These are phyloP conservation scores for Elongisporangium prolatum DNA, from an alignment of 352 stramenopile genomes.

Conservation along the genomic window DNA sequence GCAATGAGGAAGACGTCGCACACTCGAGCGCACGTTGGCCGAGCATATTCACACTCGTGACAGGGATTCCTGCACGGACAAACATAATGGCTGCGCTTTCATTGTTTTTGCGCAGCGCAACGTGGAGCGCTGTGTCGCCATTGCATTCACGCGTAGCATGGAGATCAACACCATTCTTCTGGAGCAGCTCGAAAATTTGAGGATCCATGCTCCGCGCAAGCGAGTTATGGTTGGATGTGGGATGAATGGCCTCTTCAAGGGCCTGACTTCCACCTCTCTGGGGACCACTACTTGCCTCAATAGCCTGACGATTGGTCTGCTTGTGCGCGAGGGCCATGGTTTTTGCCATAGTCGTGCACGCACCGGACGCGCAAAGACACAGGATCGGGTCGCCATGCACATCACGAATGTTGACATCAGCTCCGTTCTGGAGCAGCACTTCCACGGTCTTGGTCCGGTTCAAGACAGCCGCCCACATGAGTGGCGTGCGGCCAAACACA, in stretches of 20 bases:
- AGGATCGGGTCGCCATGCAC: slow-evolving; percentile 59
- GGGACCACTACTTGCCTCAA: background rate
- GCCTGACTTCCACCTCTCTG: background rate
- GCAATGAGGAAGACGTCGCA: slow-evolving; percentile 52
- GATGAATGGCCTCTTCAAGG: slow-evolving; percentile 3
- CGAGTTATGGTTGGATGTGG: slow-evolving; percentile 18
- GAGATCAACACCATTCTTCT: slow-evolving; percentile 47
- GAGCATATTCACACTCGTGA: slow-evolving; percentile 55
- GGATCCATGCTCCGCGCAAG: slow-evolving; percentile 37
- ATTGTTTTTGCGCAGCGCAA: slow-evolving; percentile 67
- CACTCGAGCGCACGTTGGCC: slow-evolving; percentile 76
- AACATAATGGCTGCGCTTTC: slow-evolving; percentile 62
- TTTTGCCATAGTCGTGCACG: slow-evolving; percentile 17
- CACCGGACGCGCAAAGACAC: slow-evolving; percentile 56
- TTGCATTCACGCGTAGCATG: slow-evolving; percentile 48
- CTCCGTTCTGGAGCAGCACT: slow-evolving; percentile 43
- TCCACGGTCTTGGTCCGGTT: slow-evolving; percentile 60
- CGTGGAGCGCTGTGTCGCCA: slow-evolving; percentile 69
- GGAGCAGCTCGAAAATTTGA: slow-evolving; percentile 47
- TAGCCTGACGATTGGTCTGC: slow-evolving; percentile 2
- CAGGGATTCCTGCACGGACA: slow-evolving; percentile 59
- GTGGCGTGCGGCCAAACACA: slow-evolving; percentile 59
- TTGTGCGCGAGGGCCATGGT: slow-evolving; percentile 1
- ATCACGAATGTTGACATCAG: slow-evolving; percentile 57
- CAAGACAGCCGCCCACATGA: slow-evolving; percentile 72